Evolutionary conservation across 1,139 yeast genomes (phyloP), one percentile per base, ranked within the genome.

Genomic region (Petasospora rhodanensis): DNA sequence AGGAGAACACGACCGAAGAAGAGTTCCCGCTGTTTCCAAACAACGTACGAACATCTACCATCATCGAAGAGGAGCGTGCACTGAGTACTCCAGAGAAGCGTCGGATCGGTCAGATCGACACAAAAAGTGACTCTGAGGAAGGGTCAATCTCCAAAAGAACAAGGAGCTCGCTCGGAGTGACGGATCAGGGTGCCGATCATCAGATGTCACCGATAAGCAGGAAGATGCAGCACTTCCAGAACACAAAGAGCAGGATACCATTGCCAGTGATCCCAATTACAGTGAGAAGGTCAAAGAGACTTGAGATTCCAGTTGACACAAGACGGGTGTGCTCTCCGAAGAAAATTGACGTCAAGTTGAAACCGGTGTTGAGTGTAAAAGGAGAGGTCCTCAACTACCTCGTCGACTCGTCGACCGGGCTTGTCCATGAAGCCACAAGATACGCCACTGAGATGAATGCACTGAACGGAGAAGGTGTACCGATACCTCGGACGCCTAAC

Each of bases 381-480:
- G 32, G 27, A 15, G n/a, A 28, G 4, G 20, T 34, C 4, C 45
- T 70, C 20, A 77, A 77, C 34, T 68, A 71, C 46, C 58, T 79
- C 26, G 86, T 81, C 23, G 81, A 79, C 43, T 73, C 87, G 3
- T 74, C 79, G 52, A 76, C 79, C 17, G 87, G 87, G 0, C 66
- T 67, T 34, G 50, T 77, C 14, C 72, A 70, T 43, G 89, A 81
- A 51, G 89, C 89, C 7, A 80, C 89, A 5, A 74, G 72, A 44
- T 80, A 74, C 55, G 91, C 86, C 2, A 81, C 89, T 2, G 89
- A 80, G 52, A 66, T 81, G 30, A 81, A 81, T 52, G 71, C 85
- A 0, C 66, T 73, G 23, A 73, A 74, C 42, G 68, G 79, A 40
- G 75, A 70, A 41, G 83, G 81, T 8, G 70, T 80, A 35, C 83